Base-by-base conservation (phyloP, 2,329 filamentous ascomycete species). In the Myrmaecium sp. region DNA sequence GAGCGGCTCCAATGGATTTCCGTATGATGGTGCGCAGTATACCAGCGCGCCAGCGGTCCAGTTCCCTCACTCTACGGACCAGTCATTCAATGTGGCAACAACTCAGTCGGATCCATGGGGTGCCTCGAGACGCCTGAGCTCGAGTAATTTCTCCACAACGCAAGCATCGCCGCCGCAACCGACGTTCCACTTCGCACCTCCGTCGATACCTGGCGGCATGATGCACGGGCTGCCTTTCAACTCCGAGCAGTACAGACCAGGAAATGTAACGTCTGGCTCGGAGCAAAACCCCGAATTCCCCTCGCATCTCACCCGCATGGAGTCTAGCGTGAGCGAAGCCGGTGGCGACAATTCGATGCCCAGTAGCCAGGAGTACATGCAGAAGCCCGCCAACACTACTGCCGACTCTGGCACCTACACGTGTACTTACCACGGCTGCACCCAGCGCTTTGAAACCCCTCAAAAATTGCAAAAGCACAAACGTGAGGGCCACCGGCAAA, bases 391-490 rank as follows among this genome's bases (percentile, higher is more conserved):
- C 2, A 63, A 71, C 21, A 72, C 74, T 2, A 60, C 62, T 10
- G 78, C 82, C 0, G 80, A 92, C 37, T 68, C 74, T 12, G 86
- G 86, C 8, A 93, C 84, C 0, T 98, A 94, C 55, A 92, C 84
- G 1, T 98, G 89, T 53, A 94, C 84, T 1, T 93, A 93, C 42
- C 83, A 92, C 43, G 82, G 83, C 7, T 95, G 89, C 47, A 74
- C 74, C 1, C 62, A 77, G 38, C 77, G 89, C 28, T 98, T 98
- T 44, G 81, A 92, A 39, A 82, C 82, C 1, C 82, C 83, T 4
- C 65, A 72, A 6, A 72, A 84, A 38, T 64, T 98, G 3, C 84
- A 95, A 49, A 89, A 89, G 55, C 89, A 98, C 59, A 94, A 94
- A 60, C 73, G 84, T 14, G 89, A 98, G 47, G 80, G 75, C 4